These are phyloP conservation scores for Phytophthora pistaciae DNA, from an alignment of 352 stramenopile species.

Conservation along the genomic window DNA sequence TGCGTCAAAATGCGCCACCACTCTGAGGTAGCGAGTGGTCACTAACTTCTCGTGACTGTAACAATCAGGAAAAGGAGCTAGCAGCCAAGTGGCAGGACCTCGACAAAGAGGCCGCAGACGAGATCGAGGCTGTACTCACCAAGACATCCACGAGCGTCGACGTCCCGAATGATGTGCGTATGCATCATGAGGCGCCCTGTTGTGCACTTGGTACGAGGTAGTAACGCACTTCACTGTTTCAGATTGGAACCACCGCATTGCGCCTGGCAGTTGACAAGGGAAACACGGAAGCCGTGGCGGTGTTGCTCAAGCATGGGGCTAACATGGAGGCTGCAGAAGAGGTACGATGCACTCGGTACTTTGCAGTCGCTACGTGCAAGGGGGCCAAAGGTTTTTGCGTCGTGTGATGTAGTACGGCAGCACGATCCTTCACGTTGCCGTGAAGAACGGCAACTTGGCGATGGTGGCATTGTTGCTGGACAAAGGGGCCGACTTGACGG, in stretches of 20 bases:
- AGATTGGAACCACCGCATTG: slow-evolving; percentile 1
- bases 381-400: too few relatives aligned
- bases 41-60: neutral
- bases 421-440: slow-evolving; percentile 66
- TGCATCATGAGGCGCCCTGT: neutral
- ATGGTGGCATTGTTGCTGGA: slow-evolving; percentile 70
- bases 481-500: slow-evolving; percentile 47
- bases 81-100: neutral
- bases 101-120: neutral
- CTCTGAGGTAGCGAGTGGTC: neutral
- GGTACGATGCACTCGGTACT: neutral
- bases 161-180: neutral
- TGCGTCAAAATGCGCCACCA: neutral
- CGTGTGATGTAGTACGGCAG: slow-evolving; percentile 41
- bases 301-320: neutral
- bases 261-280: slow-evolving; percentile 6
- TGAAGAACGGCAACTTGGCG: slow-evolving; percentile 70
- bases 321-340: neutral
- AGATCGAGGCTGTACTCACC: neutral
- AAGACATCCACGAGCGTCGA: neutral
- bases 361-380: too few relatives aligned
- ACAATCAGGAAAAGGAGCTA: neutral
- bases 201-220: too few relatives aligned
- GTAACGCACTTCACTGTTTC: neutral
- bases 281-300: neutral